A percentile compares a stretch with the other conserved stretches of the same genome.
These are phyloP conservation scores for Mucuna pruriens DNA, from an alignment of 306 rosid genomes.

Conservation along the genomic window DNA sequence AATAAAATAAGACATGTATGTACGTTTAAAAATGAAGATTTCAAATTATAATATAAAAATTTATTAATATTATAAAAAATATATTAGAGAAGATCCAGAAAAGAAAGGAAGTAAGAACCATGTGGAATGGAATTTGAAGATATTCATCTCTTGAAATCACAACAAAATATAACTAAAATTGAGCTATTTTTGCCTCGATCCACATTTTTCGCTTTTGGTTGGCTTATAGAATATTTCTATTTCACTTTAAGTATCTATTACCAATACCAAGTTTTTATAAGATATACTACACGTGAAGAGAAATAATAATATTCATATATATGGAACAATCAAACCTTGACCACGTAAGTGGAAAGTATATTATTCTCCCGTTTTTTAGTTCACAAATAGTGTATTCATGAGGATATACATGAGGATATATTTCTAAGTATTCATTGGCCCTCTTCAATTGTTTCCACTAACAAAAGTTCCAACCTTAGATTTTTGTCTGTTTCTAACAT, in stretches of 20 bases:
- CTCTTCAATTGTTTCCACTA: slow-evolving; percentile 27
- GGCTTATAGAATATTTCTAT: slow-evolving; percentile 17
- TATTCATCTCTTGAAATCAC: background rate
- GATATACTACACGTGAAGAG: background rate
- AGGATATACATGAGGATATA: slow-evolving; percentile 25
- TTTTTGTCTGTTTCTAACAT: slow-evolving; percentile 26
- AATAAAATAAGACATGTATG: background rate
- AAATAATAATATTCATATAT: background rate
- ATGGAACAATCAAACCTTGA: slow-evolving; percentile 3
- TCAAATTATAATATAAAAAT: no score
- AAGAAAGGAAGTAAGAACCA: background rate
- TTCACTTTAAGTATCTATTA: slow-evolving; percentile 32
- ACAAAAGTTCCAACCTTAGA: slow-evolving; percentile 23
- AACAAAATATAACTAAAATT: background rate
- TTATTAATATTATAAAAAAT: background rate
- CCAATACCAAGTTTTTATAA: background rate
- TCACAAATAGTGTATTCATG: slow-evolving; percentile 33
- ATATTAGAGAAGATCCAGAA: background rate
- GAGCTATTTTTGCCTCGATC: background rate
- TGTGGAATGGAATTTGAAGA: background rate
- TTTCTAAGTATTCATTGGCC: slow-evolving; percentile 29
- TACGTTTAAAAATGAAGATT: background rate
- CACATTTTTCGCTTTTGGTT: background rate
- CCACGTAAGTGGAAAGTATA: slow-evolving; percentile 7
- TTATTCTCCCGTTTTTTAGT: slow-evolving; percentile 25